Conservation (phyloP, 805 yeast species). For the Metschnikowia continentalis region DNA sequence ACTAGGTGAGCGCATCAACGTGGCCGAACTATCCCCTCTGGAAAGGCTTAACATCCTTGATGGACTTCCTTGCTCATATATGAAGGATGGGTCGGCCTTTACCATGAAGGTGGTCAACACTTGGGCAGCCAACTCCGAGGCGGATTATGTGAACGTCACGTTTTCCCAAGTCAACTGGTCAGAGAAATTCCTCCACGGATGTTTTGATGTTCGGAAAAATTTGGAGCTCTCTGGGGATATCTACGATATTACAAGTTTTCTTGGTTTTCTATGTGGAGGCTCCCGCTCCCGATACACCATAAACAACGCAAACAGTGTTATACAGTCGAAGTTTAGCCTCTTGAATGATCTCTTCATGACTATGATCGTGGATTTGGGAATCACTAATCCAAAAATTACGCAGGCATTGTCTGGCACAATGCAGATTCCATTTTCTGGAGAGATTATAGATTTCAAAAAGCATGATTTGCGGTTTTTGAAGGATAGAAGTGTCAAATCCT, state of each 20-base stretch:
- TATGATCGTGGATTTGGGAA: conserved; percentile 4
- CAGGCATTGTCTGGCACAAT: neutral
- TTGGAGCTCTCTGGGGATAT: conserved; percentile 1
- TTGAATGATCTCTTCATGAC: conserved; percentile 7
- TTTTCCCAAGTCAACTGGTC: conserved; percentile 8
- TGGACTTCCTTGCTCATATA: conserved; percentile 14
- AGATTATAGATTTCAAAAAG: conserved; percentile 32
- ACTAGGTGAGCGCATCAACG: conserved; percentile 5
- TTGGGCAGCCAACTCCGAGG: neutral
- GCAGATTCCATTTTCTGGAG: conserved; percentile 22
- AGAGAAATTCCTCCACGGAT: conserved; percentile 8
- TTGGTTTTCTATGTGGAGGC: conserved; percentile 10
- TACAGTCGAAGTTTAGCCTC: conserved; percentile 4
- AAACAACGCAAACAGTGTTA: conserved; percentile 5
- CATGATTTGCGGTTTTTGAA: conserved; percentile 31
- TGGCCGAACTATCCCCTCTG: neutral
- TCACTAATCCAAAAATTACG: neutral
- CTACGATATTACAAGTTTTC: conserved; percentile 2
- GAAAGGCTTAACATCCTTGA: conserved; percentile 9
- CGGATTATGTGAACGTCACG: conserved; percentile 5
- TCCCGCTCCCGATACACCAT: conserved; percentile 2
- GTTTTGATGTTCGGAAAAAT: conserved; percentile 1
- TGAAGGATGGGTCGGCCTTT: conserved; percentile 10
- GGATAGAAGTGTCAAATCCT: neutral
- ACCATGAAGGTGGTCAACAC: neutral